Base-by-base conservation (phyloP, 345 rosid genomes). In the Ricinus communis region DNA sequence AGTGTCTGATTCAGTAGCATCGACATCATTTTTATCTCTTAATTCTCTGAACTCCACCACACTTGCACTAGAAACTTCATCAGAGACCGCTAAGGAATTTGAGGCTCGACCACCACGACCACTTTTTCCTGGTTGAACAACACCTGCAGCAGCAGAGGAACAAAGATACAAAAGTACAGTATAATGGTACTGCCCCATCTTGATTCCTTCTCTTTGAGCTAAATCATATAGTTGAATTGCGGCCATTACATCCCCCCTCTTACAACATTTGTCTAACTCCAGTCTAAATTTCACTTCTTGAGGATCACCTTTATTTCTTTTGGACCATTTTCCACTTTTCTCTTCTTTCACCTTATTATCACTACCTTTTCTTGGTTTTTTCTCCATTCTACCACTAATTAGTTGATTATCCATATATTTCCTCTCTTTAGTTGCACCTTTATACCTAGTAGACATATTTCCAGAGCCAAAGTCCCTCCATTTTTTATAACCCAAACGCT, bases 141-240 rank as follows among this genome's bases (percentile, higher is more conserved):
- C 70, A 45, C 91, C 94, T 21, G 77, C 73, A 66, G 95, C 91
- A 19, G 90, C 91, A 79, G 90, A 90, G 60, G 95, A 83, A 71
- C 90, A 87, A 38, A 87, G 84, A 81, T 90, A 86, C 74, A 87
- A 56, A 59, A 87, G 62, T 19, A 86, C 86, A 40, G 81, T 67
- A 68, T 86, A 90, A 74, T 86, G 87, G 69, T 86, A 83, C 63
- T 84, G 90, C 71, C 63, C 79, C 79, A 87, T 28, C 62, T 58
- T 43, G 52, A 85, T 65, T 45, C 84, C 85, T 61, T 83, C 82
- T 56, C 58, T 74, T 33, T 54, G 60, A 76, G 91, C 87, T 45
- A 66, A 75, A 80, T 89, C 88, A 58, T 86, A 86, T 55, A 82
- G 70, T 28, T 62, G 61, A 56, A 87, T 74, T 25, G 90, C 95